Percentiles rank a stretch among this genome's conserved stretches.
These are phyloP conservation scores for Globisporangium carolinianum DNA, from an alignment of 352 stramenopile genomes.

Conservation along the genomic window DNA sequence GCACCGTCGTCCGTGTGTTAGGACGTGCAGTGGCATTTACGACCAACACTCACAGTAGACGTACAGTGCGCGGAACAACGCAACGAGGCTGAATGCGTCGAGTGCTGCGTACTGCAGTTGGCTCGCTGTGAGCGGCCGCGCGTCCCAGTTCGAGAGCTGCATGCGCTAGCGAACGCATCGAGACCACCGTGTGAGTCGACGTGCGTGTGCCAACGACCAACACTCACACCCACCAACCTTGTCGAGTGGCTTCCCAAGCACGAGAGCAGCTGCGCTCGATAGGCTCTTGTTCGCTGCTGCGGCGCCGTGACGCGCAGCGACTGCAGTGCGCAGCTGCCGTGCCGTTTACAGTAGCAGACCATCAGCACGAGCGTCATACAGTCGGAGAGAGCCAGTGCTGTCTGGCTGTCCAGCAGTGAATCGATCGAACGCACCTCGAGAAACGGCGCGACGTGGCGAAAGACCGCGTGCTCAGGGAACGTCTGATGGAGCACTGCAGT, in stretches of 20 bases:
- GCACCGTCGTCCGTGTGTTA: no score
- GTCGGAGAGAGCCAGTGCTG: not conserved
- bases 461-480: constrained; percentile 45
- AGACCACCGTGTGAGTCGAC: no score
- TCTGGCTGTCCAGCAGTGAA: no score
- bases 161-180: constrained; percentile 21
- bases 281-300: constrained; percentile 28
- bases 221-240: constrained; percentile 26
- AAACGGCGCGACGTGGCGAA: constrained; percentile 29
- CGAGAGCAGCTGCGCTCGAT: constrained; percentile 24
- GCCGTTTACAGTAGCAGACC: constrained; percentile 1
- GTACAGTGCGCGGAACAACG: constrained; percentile 47
- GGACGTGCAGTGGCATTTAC: no score
- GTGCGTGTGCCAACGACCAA: no score
- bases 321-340: constrained; percentile 23
- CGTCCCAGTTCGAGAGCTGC: constrained; percentile 69
- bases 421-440: constrained; percentile 24
- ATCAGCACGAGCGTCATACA: not conserved
- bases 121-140: constrained; percentile 33
- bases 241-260: constrained; percentile 54
- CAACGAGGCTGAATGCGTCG: constrained; percentile 52
- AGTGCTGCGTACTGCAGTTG: constrained; percentile 59
- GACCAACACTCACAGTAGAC: constrained; percentile 2
- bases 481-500: constrained; percentile 48
- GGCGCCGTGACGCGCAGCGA: constrained; percentile 18